A percentile compares a stretch with the other conserved stretches of the same genome.
These are phyloP conservation scores for Plectosphaerella plurivora DNA, from an alignment of 2,329 filamentous ascomycete species.

Conservation along the genomic window DNA sequence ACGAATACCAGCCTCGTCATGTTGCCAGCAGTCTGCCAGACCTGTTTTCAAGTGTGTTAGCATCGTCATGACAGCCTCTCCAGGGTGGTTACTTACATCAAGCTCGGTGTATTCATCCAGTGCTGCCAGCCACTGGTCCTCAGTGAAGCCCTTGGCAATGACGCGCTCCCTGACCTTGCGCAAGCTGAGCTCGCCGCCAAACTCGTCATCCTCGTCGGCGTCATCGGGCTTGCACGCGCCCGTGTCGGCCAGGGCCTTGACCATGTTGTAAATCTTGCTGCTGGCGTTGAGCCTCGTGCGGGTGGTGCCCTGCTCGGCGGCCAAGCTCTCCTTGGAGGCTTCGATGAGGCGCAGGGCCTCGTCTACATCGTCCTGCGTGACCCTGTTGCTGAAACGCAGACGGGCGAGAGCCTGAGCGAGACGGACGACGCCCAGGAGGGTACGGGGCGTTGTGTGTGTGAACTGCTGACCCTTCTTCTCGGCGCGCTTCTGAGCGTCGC, in stretches of 20 bases:
- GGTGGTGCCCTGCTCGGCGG: constrained; percentile 59
- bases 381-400: constrained; percentile 79
- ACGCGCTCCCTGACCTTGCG: constrained; percentile 86
- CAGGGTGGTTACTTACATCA: constrained; percentile 64
- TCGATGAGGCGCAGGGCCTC: constrained; percentile 89
- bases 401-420: constrained; percentile 90
- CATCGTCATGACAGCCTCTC: neutral
- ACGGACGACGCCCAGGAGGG: constrained; percentile 86
- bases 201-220: constrained; percentile 49
- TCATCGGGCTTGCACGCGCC: constrained; percentile 78
- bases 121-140: constrained; percentile 82
- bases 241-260: constrained; percentile 80
- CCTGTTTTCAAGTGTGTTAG: constrained; percentile 44
- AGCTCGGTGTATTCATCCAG: constrained; percentile 85
- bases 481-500: constrained; percentile 85
- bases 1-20: constrained; percentile 70
- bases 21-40: constrained; percentile 74
- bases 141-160: constrained; percentile 92
- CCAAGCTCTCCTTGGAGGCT: constrained; percentile 87
- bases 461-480: constrained; percentile 91
- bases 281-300: constrained; percentile 72
- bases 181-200: constrained; percentile 71
- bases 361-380: constrained; percentile 90
- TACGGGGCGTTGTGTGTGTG: constrained; percentile 89
- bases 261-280: constrained; percentile 91